Evolutionary conservation across 495 filamentous ascomycete species (phyloP).

Genomic region (Daldinia bambusicola): DNA sequence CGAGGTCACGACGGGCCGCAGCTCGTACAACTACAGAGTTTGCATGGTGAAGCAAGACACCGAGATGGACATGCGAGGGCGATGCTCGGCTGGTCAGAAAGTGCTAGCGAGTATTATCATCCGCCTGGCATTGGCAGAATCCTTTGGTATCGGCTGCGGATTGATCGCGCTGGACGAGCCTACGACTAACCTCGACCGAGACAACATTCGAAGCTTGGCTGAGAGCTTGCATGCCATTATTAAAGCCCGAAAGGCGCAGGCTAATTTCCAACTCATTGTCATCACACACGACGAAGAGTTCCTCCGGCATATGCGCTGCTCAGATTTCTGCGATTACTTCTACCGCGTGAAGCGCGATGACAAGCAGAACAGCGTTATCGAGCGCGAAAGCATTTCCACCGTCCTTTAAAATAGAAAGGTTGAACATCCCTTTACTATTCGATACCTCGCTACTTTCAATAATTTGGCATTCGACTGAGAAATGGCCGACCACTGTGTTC

Average conservation of each 20-base stretch:
- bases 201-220: conserved; percentile 92
- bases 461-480: background rate
- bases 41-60: conserved; percentile 97
- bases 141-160: conserved; percentile 95
- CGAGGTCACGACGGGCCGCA: conserved; percentile 77
- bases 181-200: conserved; percentile 94
- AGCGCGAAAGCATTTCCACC: conserved; percentile 72
- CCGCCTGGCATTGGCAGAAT: conserved; percentile 93
- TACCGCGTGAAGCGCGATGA: conserved; percentile 85
- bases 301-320: conserved; percentile 88
- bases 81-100: conserved; percentile 95
- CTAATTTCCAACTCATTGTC: conserved; percentile 97
- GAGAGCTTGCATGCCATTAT: conserved; percentile 89
- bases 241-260: conserved; percentile 79
- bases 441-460: background rate
- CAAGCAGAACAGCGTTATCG: conserved; percentile 87
- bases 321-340: conserved; percentile 93
- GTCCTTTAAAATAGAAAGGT: conserved; percentile 51
- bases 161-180: conserved; percentile 98
- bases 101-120: conserved; percentile 98
- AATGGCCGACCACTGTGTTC: background rate
- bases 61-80: conserved; percentile 99
- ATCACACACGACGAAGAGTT: conserved; percentile 99
- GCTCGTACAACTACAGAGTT: conserved; percentile 96
- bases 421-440: too few relatives aligned